Base-by-base conservation (phyloP, 1,139 yeast genomes). In the Suhomyces choctaworum region DNA sequence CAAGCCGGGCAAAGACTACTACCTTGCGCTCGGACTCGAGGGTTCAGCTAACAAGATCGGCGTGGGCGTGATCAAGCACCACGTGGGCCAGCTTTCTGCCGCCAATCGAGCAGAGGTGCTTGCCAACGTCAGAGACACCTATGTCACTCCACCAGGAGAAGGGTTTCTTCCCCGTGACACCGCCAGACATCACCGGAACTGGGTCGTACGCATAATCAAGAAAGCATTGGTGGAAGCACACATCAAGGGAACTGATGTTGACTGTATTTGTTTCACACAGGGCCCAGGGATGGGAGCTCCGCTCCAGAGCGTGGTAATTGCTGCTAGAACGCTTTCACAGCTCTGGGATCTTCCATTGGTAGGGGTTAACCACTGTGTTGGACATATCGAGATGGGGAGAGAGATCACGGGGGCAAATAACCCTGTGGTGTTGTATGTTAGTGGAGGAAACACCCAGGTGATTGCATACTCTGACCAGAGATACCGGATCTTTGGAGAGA, bases 281-380 rank as follows among this genome's bases (percentile, higher is more conserved):
- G 99, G 98, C 4, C 98, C 98, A 0, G 99, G 99, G 2, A 94
- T 92, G 98, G 99, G 98, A 3, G 97, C 97, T 1, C 99, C 98
- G 0, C 66, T 92, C 39, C 96, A 92, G 51, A 80, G 94, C 44
- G 97, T 89, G 25, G 97, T 85, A 2, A 71, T 92, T 29, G 95
- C 95, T 1, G 98, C 98, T 2, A 70, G 99, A 52, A 82, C 97
- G 0, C 64, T 90, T 30, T 70, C 92, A 13, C 80, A 83, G 47
- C 56, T 92, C 51, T 89, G 96, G 95, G 56, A 76, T 5, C 66
- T 85, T 20, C 98, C 98, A 0, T 59, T 92, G 24, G 83, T 92
- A 4, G 98, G 97, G 0, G 98, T 94, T 1, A 94, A 92, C 52
- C 98, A 92, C 59, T 92, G 99, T 62, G 80, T 92, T 16, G 99